A percentile compares a stretch with the other conserved stretches of the same genome.
Conservation (phyloP, 441 rosid genomes). For the Gossypium aridum region DNA sequence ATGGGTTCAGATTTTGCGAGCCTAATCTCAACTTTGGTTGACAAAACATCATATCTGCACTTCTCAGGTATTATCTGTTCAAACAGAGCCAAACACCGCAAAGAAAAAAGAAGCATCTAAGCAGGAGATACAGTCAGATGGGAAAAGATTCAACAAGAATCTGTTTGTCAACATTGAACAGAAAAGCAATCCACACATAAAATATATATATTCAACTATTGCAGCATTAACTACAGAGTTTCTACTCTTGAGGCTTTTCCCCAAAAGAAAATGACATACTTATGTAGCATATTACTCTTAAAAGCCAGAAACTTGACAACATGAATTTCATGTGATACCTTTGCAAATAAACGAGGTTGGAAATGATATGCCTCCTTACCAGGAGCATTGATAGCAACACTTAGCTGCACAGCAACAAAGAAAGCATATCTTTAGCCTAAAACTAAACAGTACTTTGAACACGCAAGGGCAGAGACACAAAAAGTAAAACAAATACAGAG, state of each 20-base stretch:
- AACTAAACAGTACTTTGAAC: not conserved
- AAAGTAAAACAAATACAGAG: not conserved
- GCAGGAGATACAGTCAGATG: not conserved
- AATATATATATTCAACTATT: not conserved
- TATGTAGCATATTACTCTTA: not conserved
- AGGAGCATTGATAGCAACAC: conserved; percentile 56
- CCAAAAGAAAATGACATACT: not conserved
- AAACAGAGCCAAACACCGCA: not conserved
- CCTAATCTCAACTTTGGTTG: too few relatives aligned
- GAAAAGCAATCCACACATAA: not conserved
- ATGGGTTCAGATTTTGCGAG: too few relatives aligned
- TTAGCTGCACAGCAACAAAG: conserved; percentile 49
- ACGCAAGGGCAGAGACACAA: not conserved
- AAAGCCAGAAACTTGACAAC: not conserved
- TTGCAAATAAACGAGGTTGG: conserved; percentile 83
- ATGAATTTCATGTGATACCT: conserved; percentile 38
- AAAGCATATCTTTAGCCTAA: not conserved
- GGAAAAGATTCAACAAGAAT: not conserved
- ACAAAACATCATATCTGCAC: too few relatives aligned
- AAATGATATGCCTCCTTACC: conserved; percentile 66
- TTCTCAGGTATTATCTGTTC: too few relatives aligned
- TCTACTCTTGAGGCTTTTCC: not conserved
- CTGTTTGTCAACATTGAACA: not conserved
- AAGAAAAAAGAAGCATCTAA: conserved; percentile 2
- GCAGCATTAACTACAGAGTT: not conserved